These are phyloP conservation scores for Albifimbria verrucaria DNA, from an alignment of 2,329 filamentous ascomycete species.

Conservation along the genomic window DNA sequence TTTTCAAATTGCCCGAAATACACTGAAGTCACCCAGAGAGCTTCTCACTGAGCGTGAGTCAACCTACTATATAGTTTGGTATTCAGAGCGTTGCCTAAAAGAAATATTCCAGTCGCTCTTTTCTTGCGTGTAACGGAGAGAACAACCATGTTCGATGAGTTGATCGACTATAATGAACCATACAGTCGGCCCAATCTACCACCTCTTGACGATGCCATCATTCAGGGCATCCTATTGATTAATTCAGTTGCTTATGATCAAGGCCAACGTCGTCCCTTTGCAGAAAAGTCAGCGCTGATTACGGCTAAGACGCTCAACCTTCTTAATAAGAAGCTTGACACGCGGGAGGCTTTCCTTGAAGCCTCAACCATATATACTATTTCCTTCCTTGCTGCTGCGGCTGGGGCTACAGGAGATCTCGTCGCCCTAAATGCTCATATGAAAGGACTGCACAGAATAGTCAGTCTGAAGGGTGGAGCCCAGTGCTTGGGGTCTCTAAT, in stretches of 20 bases:
- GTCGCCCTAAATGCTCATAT: background rate
- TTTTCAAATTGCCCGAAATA: background rate
- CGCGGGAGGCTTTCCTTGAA: background rate
- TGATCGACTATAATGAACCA: background rate
- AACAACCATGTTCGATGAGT: background rate
- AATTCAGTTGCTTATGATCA: background rate
- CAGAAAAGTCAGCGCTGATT: background rate
- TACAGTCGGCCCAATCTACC: background rate
- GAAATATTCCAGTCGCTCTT: background rate
- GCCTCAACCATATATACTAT: background rate
- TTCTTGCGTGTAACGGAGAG: background rate
- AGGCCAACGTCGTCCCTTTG: background rate
- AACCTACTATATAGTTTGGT: background rate
- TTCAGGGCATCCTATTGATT: background rate
- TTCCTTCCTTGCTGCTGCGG: background rate
- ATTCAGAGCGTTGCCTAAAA: background rate
- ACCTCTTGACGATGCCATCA: background rate
- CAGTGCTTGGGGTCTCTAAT: background rate
- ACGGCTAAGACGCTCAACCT: background rate
- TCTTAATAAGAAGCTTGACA: background rate
- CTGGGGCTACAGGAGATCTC: background rate
- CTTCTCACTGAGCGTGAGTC: background rate
- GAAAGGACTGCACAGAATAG: background rate
- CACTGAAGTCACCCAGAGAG: background rate
- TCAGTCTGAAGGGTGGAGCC: background rate